phyloP scores from a whole-genome alignment of 192 early-diverging fungal genomes.

The Nowakowskiella sp. region DNA sequence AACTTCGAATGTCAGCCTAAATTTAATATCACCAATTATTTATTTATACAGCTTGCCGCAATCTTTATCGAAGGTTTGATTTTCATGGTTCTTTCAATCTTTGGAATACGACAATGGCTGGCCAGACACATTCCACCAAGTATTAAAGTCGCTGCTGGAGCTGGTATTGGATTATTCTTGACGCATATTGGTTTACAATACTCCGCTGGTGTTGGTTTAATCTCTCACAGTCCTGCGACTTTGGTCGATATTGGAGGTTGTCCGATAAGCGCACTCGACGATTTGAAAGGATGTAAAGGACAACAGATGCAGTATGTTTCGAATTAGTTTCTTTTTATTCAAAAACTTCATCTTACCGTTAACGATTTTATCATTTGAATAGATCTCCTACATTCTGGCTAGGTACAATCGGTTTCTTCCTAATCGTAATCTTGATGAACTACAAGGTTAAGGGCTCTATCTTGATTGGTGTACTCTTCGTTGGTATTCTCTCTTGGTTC shows the following conservation, averaged over 20 bases:
- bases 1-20: constrained; percentile 1
- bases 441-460: constrained; percentile 66
- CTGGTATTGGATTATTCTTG: constrained; percentile 72
- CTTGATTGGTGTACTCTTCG: constrained; percentile 60
- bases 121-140: constrained; percentile 61
- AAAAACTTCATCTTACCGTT: constrained; percentile 46
- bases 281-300: no score
- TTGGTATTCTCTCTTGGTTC: constrained; percentile 67
- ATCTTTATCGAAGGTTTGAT: constrained; percentile 77
- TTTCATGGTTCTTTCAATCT: constrained; percentile 64
- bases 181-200: constrained; percentile 71
- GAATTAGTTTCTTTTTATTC: no score
- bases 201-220: constrained; percentile 73
- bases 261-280: no score
- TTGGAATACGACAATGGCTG: constrained; percentile 76
- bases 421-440: constrained; percentile 56
- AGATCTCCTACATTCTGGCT: constrained; percentile 56
- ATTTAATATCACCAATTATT: no score
- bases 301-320: no score
- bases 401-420: constrained; percentile 62
- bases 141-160: constrained; percentile 65
- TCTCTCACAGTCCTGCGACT: constrained; percentile 52
- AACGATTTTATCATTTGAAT: constrained; percentile 54
- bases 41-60: no score
- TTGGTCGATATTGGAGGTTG: constrained; percentile 68